Base-by-base conservation (phyloP, 2,329 filamentous ascomycete species). In the Epichloe hybrida region DNA sequence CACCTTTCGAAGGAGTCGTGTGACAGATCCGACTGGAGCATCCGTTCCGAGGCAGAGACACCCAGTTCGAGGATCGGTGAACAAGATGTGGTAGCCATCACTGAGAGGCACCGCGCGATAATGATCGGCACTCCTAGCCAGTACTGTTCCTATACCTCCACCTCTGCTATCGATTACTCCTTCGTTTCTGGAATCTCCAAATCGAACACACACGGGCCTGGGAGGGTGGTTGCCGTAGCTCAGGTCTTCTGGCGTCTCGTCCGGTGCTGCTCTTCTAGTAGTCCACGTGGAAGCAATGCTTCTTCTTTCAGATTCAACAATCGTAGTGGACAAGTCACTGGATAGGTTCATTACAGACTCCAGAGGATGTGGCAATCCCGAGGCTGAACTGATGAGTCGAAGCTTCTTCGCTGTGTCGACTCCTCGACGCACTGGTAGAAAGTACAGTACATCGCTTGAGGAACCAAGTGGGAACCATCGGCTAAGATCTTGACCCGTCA, bases 1-100 rank as follows among this genome's bases (percentile, higher is more conserved):
- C 11, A 83, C 71, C 52, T 82, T 82, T 23, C 77, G 71, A 5
- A 78, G 67, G 13, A 85, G 64, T 69, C 78, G 50, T 71, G 75
- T 42, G 27, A 61, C 41, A 1, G 63, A 60, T 11, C 78, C 77
- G 34, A 79, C 66, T 1, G 79, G 77, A 0, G 77, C 74, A 65
- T 84, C 79, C 44, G 72, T 78, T 3, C 82, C 81, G 15, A 86
- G 65, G 53, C 75, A 81, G 6, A 86, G 69, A 8, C 71, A 63
- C 9, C 72, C 74, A 1, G 71, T 76, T 11, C 64, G 63, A 4
- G 81, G 80, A 58, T 85, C 80, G 6, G 78, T 79, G 60, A 83
- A 85, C 5, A 85, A 64, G 37, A 86, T 69, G 56, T 85, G 80
- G 51, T 76, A 68, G 2, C 81, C 81, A 60, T 86, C 83, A 54